Conservation (phyloP, 2,329 filamentous ascomycete genomes). For the Colletotrichum salicis region DNA sequence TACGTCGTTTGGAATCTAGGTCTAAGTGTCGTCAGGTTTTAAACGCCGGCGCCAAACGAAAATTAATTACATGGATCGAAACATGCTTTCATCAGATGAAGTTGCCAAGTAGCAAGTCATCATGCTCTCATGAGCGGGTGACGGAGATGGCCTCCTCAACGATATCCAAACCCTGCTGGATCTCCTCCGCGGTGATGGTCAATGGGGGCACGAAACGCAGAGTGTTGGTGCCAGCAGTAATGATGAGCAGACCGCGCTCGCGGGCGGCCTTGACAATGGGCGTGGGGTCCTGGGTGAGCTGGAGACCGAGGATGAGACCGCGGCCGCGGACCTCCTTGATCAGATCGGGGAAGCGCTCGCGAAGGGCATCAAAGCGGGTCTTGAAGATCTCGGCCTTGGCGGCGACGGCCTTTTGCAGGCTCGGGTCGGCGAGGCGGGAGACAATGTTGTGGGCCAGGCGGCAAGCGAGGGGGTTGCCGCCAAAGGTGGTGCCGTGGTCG, state of each 20-base stretch:
- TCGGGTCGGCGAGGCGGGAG: constrained; percentile 75
- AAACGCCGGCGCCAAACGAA: constrained; percentile 26
- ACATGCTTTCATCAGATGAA: not conserved
- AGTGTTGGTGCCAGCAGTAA: constrained; percentile 93
- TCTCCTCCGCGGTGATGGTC: constrained; percentile 82
- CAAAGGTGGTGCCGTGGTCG: constrained; percentile 94
- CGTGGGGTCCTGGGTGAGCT: constrained; percentile 78
- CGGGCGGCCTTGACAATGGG: constrained; percentile 85
- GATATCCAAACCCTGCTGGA: constrained; percentile 79
- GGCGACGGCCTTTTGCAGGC: constrained; percentile 75
- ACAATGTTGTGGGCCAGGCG: constrained; percentile 90
- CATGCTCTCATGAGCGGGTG: constrained; percentile 44
- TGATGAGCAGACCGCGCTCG: constrained; percentile 87
- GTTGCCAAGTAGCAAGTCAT: not conserved
- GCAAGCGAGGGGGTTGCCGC: constrained; percentile 88
- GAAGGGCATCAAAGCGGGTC: constrained; percentile 59
- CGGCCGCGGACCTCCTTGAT: constrained; percentile 83
- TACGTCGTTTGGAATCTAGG: constrained; percentile 14
- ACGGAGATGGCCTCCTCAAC: constrained; percentile 73
- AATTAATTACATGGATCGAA: constrained; percentile 23
- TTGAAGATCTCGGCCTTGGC: constrained; percentile 69
- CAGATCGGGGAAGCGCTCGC: constrained; percentile 69
- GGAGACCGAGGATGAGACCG: constrained; percentile 87
- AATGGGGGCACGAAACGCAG: constrained; percentile 91
- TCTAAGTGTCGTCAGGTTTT: constrained; percentile 24